phyloP scores from a whole-genome alignment of 106 monocot genomes.

The Acorus gramineus region DNA sequence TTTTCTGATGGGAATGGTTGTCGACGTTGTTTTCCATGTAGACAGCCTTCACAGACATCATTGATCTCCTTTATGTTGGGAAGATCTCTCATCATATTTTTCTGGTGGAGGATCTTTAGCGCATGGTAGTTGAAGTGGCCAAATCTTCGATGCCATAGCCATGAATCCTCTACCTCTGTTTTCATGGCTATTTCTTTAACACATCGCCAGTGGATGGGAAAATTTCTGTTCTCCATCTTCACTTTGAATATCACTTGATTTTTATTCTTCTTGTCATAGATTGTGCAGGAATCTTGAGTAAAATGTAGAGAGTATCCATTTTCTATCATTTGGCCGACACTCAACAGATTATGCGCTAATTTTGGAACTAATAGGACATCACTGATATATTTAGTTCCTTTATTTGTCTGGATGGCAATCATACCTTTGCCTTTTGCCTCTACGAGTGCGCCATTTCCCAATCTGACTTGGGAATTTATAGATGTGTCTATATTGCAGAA shows the following conservation, averaged over 20 bases:
- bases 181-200: not conserved
- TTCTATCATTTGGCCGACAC: not conserved
- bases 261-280: conserved; percentile 5
- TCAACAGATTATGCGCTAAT: not conserved
- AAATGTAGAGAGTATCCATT: not conserved
- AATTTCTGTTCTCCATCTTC: not conserved
- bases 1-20: not conserved
- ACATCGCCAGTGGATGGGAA: not conserved
- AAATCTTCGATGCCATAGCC: conserved; percentile 3
- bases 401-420: not conserved
- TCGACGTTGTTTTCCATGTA: not conserved
- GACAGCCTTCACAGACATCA: not conserved
- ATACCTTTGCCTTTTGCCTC: not conserved
- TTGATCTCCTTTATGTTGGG: no score
- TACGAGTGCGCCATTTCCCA: not conserved
- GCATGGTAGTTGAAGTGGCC: not conserved
- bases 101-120: not conserved
- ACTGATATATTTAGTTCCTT: not conserved
- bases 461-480: not conserved
- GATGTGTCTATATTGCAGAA: not conserved
- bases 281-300: not conserved
- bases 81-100: no score
- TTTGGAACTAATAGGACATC: not conserved
- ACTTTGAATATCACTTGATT: not conserved
- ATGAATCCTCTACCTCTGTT: not conserved